These are phyloP conservation scores for Mallotus repandus DNA, from an alignment of 441 rosid genomes.

Conservation along the genomic window DNA sequence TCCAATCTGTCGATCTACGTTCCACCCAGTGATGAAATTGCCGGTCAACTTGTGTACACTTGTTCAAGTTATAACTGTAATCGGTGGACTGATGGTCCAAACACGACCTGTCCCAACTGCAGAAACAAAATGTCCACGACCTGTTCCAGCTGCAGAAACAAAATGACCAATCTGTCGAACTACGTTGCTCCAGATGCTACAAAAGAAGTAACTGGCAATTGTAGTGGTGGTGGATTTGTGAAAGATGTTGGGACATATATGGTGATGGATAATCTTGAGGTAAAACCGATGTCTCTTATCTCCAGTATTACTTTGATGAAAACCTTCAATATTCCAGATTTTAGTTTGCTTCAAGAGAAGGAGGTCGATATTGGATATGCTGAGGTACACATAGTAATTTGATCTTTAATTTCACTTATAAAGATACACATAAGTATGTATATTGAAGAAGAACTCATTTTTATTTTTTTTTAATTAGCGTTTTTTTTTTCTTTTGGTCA, in stretches of 20 bases:
- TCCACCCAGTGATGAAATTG: neutral
- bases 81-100: no score
- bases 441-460: no score
- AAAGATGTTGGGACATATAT: constrained; percentile 11
- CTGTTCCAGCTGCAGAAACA: no score
- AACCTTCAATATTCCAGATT: constrained; percentile 21
- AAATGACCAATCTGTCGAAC: no score
- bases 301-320: constrained; percentile 24
- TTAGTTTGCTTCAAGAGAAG: constrained; percentile 17
- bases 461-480: no score
- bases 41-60: neutral
- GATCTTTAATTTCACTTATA: no score
- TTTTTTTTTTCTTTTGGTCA: no score
- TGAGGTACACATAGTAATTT: no score
- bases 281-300: constrained; percentile 28
- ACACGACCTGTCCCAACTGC: no score
- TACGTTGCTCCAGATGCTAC: neutral
- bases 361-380: neutral
- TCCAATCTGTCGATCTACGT: neutral
- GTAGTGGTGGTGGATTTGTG: constrained; percentile 25
- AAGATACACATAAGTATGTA: no score
- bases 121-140: no score
- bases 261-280: constrained; percentile 4
- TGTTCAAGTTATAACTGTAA: neutral
- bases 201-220: neutral